Conservation (phyloP, 257 asterid species). For the Paraleonurus japonicus region DNA sequence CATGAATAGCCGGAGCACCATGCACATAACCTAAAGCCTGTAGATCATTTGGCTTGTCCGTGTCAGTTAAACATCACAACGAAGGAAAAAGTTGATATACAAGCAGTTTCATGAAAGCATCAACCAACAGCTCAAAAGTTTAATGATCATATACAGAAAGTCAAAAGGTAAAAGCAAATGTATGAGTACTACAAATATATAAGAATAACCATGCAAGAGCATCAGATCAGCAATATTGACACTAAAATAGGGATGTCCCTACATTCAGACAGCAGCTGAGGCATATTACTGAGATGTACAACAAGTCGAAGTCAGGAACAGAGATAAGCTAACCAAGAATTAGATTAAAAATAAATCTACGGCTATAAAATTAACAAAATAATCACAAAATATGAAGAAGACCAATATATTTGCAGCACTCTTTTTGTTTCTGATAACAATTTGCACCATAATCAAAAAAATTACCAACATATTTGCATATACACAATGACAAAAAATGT, state of each 20-base stretch:
- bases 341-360: not conserved
- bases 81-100: not conserved
- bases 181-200: too few species aligned
- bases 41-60: conserved; percentile 17
- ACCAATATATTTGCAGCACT: too few species aligned
- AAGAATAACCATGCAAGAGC: too few species aligned
- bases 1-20: conserved; percentile 96
- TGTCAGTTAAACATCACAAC: conserved; percentile 18
- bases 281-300: conserved; percentile 75
- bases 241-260: conserved; percentile 73
- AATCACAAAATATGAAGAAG: too few species aligned
- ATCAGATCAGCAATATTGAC: not conserved
- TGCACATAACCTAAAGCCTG: conserved; percentile 96
- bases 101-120: not conserved
- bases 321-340: conserved; percentile 8
- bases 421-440: too few species aligned
- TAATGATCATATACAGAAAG: too few species aligned
- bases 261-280: conserved; percentile 79
- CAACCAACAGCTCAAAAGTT: too few species aligned
- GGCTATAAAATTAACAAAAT: not conserved
- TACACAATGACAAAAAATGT: too few species aligned
- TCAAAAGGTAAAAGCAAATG: too few species aligned
- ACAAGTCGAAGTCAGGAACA: conserved; percentile 10
- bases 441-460: too few species aligned
- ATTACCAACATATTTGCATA: too few species aligned